Conservation (phyloP, 2,329 filamentous ascomycete genomes). For the Biscogniauxia sp. region DNA sequence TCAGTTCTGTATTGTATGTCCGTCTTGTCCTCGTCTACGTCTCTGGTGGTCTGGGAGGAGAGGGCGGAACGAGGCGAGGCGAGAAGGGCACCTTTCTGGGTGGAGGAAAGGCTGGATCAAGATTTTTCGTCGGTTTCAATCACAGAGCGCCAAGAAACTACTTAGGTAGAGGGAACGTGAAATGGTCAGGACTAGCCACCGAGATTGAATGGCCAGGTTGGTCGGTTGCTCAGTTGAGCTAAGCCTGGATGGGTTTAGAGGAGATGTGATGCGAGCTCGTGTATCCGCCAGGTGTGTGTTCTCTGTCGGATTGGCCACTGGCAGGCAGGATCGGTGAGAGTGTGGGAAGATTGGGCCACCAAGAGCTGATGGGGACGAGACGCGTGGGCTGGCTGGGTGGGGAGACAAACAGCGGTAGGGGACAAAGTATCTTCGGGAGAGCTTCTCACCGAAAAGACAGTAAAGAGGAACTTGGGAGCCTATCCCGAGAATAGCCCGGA, state of each 20-base stretch:
- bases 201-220: background rate
- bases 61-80: constrained; percentile 9
- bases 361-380: background rate
- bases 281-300: background rate
- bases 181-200: background rate
- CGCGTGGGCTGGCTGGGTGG: background rate
- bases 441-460: background rate
- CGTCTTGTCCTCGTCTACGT: constrained; percentile 4
- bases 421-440: background rate
- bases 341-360: background rate
- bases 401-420: background rate
- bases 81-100: constrained; percentile 5
- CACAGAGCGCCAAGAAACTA: background rate
- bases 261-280: background rate
- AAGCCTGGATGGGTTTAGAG: background rate
- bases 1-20: constrained; percentile 1
- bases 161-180: background rate
- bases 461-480: background rate
- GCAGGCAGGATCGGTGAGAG: background rate
- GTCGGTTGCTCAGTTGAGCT: background rate
- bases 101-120: background rate
- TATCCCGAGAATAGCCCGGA: background rate
- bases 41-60: constrained; percentile 20
- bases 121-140: background rate
- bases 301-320: background rate